phyloP scores from a whole-genome alignment of 2,329 filamentous ascomycete genomes.

The Verticillium nubilum region DNA sequence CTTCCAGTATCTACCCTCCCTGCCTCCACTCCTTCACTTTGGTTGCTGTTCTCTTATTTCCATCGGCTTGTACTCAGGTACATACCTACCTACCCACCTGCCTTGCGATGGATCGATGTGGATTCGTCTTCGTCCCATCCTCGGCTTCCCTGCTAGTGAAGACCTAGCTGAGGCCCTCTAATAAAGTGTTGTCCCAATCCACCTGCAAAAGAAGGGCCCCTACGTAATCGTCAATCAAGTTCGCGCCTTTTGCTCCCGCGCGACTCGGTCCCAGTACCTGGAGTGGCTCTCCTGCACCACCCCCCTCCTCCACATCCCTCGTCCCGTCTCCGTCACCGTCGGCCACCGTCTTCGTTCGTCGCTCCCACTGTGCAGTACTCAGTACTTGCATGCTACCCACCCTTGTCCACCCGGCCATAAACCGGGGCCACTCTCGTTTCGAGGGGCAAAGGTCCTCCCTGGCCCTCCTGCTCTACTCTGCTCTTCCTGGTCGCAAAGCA shows the following conservation, averaged over 20 bases:
- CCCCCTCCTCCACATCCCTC: neutral
- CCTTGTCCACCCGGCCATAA: neutral
- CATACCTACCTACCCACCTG: neutral
- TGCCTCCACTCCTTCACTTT: neutral
- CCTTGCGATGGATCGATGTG: neutral
- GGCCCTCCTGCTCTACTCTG: neutral
- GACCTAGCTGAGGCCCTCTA: neutral
- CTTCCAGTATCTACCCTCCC: neutral
- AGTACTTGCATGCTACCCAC: neutral
- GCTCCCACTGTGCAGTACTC: neutral
- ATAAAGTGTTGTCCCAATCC: neutral
- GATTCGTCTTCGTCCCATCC: neutral
- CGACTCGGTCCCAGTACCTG: neutral
- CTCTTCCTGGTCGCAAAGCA: neutral
- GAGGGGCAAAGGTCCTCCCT: conserved; percentile 3
- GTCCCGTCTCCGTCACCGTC: conserved; percentile 1
- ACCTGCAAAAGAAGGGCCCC: neutral
- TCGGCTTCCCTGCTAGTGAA: neutral
- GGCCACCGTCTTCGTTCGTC: neutral
- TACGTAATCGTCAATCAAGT: neutral
- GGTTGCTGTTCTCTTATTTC: neutral
- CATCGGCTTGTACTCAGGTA: neutral
- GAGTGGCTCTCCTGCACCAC: neutral
- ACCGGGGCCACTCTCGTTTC: neutral
- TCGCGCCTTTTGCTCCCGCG: neutral